phyloP scores from a whole-genome alignment of 257 asterid species.

The Capsicum rhomboideum region DNA sequence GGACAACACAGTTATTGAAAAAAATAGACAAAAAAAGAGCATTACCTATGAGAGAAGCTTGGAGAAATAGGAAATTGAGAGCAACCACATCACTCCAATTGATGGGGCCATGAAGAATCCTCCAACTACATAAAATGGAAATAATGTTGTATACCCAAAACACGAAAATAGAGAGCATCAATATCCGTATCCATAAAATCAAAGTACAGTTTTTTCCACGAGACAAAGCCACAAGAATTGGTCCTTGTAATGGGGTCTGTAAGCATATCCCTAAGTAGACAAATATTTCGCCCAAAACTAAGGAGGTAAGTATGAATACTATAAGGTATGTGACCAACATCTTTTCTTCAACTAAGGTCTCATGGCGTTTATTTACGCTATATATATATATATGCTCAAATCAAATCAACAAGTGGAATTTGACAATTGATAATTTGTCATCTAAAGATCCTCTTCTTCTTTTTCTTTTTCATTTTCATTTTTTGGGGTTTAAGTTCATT shows the following conservation, averaged over 20 bases:
- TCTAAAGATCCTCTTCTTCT: too few relatives aligned
- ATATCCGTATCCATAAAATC: neutral
- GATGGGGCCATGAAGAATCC: neutral
- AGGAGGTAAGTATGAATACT: neutral
- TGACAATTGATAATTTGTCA: neutral
- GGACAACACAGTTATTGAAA: too few relatives aligned
- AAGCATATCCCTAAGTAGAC: neutral
- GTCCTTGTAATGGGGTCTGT: neutral
- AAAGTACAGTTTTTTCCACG: neutral
- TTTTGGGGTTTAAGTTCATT: too few relatives aligned
- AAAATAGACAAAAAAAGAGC: neutral
- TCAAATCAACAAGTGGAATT: neutral
- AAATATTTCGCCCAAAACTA: neutral
- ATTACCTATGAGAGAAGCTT: conserved; percentile 32
- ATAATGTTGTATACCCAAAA: neutral
- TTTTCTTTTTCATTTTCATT: too few relatives aligned
- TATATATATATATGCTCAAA: too few relatives aligned
- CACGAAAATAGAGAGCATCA: neutral
- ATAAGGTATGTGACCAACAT: neutral
- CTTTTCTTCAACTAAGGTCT: neutral
- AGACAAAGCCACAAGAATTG: neutral
- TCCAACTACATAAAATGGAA: neutral
- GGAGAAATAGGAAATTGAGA: conserved; percentile 10
- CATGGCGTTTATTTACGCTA: neutral
- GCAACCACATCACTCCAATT: conserved; percentile 20